Conservation (phyloP, 1,284 basidiomycete species). For the Phlebopus sp. region DNA sequence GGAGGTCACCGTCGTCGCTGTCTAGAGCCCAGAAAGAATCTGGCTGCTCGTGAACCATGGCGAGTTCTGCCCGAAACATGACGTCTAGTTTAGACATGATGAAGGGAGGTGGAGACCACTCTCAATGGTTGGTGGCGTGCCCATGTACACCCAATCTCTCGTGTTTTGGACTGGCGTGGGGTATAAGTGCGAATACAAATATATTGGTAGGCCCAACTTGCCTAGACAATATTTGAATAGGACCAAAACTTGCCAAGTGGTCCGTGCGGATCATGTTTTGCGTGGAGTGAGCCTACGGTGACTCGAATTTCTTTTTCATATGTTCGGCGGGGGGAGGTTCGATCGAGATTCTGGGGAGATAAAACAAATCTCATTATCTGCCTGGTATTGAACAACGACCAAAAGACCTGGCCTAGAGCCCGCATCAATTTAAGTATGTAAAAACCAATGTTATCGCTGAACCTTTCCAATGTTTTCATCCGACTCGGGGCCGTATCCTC, state of each 20-base stretch:
- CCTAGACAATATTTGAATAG: not conserved
- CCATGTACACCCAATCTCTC: too few species aligned
- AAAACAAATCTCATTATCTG: not conserved
- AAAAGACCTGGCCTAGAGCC: conserved; percentile 8
- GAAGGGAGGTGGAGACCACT: not conserved
- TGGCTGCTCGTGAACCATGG: conserved; percentile 9
- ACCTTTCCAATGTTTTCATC: too few species aligned
- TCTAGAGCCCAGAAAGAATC: conserved; percentile 11
- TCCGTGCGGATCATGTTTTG: not conserved
- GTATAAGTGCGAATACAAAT: conserved; percentile 12
- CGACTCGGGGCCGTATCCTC: too few species aligned
- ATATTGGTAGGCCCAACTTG: conserved; percentile 12
- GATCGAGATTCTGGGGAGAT: conserved; percentile 3
- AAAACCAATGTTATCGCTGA: too few species aligned
- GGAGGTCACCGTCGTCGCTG: not conserved
- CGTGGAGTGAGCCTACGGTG: not conserved
- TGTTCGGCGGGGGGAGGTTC: not conserved
- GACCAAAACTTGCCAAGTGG: too few species aligned
- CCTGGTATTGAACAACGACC: not conserved
- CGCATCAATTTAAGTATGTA: too few species aligned
- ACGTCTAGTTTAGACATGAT: conserved; percentile 25
- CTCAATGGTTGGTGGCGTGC: too few species aligned
- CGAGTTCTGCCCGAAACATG: conserved; percentile 24
- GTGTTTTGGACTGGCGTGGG: conserved; percentile 11
- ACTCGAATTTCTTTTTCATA: not conserved